phyloP scores from a whole-genome alignment of 192 early-diverging fungal genomes.

The Backusella psychrophila region DNA sequence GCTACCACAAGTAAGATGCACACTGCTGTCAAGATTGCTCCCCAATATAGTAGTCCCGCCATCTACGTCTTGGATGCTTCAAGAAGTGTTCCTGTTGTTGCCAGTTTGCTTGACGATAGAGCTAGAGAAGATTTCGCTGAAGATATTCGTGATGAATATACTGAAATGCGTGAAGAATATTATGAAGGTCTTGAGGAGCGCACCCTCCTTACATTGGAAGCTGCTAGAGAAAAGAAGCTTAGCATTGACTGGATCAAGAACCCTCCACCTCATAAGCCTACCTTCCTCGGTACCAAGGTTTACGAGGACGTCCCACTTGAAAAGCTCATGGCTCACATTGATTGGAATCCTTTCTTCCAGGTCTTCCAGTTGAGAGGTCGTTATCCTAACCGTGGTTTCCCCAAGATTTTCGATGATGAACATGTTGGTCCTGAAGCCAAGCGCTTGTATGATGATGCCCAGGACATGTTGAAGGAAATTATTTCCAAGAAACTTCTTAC shows the following conservation, averaged over 20 bases:
- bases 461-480: constrained; percentile 77
- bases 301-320: constrained; percentile 77
- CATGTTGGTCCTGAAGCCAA: constrained; percentile 89
- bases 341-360: constrained; percentile 99
- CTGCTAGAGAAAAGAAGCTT: constrained; percentile 62
- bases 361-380: constrained; percentile 94
- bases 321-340: constrained; percentile 79
- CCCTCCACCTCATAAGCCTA: constrained; percentile 74
- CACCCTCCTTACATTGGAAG: constrained; percentile 67
- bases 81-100: constrained; percentile 85
- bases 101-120: constrained; percentile 78
- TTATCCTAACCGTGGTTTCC: constrained; percentile 96
- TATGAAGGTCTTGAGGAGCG: constrained; percentile 90
- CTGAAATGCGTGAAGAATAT: constrained; percentile 91
- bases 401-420: constrained; percentile 97
- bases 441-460: constrained; percentile 85
- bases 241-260: constrained; percentile 71
- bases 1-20: constrained; percentile 96
- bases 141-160: constrained; percentile 91
- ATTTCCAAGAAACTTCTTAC: constrained; percentile 69
- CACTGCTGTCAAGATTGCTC: constrained; percentile 95
- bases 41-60: constrained; percentile 77
- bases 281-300: constrained; percentile 77
- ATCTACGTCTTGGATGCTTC: constrained; percentile 93
- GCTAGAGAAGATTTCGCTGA: constrained; percentile 83